Evolutionary conservation across 768 basidiomycete species (phyloP), one percentile per base, ranked within the genome.

Genomic region (Suillus subalutaceus): DNA sequence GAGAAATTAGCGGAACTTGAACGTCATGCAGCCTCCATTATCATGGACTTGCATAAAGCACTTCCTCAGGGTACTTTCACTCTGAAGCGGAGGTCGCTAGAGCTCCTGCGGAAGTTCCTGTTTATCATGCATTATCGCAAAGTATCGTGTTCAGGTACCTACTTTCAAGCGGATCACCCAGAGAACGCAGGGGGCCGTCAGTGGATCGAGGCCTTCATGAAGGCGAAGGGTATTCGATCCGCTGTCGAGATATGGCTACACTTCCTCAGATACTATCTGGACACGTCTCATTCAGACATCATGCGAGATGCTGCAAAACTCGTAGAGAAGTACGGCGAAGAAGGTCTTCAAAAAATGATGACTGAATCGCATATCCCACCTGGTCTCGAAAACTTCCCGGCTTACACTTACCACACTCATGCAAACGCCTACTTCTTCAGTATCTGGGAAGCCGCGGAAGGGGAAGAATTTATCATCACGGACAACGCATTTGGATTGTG

Each of bases 401-500:
- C 75, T 20, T 3, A 59, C 30, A 67, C 72, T 38, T 81, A 80
- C 66, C 71, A 73, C 53, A 59, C 46, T 62, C 65, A 73, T 8
- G 73, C 75, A 13, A 73, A 76, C 52, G 58, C 65, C 46, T 75
- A 73, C 18, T 43, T 43, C 16, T 18, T 43, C 43, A 43, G 43
- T 18, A 43, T 43, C 43, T 43, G 43, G 43, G 73, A 77, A 65
- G 79, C 78, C 15, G 74, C 78, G 38, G 70, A 74, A 26, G 76
- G 67, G 5, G 66, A 67, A 16, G 79, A 80, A 64, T 81, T 80
- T 53, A 72, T 79, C n/a, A 66, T 81, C 23, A 69, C 67, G 38
- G 1, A 74, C n/a, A 77, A 78, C 57, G 67, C 69, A 6, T 78
- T 79, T 61, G 76, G 79, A 2, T 62, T 79, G 2, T 74, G 76